Conservation (phyloP, 2,329 filamentous ascomycete genomes). For the Colletotrichum echinochloae region DNA sequence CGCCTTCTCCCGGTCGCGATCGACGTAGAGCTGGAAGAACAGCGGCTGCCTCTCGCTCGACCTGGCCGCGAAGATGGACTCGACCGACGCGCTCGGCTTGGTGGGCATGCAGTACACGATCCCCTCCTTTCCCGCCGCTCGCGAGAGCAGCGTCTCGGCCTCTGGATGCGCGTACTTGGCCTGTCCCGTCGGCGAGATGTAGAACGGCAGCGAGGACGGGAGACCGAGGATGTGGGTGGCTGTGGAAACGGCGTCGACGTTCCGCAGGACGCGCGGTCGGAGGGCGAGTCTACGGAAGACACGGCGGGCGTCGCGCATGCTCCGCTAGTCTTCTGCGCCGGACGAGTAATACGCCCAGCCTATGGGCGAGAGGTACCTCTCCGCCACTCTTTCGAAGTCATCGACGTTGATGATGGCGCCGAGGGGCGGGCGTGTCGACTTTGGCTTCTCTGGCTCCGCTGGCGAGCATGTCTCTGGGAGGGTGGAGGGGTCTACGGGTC, state of each 20-base stretch:
- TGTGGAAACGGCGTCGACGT: constrained; percentile 74
- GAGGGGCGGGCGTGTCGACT: constrained; percentile 45
- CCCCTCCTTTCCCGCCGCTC: constrained; percentile 27
- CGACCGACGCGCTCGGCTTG: constrained; percentile 18
- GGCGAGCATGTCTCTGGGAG: not conserved
- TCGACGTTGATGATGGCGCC: constrained; percentile 50
- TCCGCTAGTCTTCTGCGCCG: too few species aligned
- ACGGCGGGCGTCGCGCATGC: too few species aligned
- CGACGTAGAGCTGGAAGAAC: constrained; percentile 73
- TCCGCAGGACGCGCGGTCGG: constrained; percentile 83
- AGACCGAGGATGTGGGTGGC: constrained; percentile 66
- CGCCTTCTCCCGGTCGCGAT: constrained; percentile 64
- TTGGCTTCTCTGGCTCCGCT: constrained; percentile 5
- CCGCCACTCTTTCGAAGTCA: constrained; percentile 53
- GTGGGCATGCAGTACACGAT: constrained; percentile 38
- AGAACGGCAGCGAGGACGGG: constrained; percentile 66
- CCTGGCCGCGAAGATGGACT: constrained; percentile 19
- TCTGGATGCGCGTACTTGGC: constrained; percentile 71
- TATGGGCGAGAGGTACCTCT: constrained; percentile 47
- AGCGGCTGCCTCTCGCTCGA: constrained; percentile 42
- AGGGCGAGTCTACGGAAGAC: constrained; percentile 79
- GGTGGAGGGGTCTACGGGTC: constrained; percentile 43
- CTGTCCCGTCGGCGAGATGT: constrained; percentile 74
- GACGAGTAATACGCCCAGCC: too few species aligned
- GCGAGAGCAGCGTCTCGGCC: constrained; percentile 59